Evolutionary conservation across 192 early-diverging fungal genomes (phyloP).

Genomic region (Coemansia sp.): DNA sequence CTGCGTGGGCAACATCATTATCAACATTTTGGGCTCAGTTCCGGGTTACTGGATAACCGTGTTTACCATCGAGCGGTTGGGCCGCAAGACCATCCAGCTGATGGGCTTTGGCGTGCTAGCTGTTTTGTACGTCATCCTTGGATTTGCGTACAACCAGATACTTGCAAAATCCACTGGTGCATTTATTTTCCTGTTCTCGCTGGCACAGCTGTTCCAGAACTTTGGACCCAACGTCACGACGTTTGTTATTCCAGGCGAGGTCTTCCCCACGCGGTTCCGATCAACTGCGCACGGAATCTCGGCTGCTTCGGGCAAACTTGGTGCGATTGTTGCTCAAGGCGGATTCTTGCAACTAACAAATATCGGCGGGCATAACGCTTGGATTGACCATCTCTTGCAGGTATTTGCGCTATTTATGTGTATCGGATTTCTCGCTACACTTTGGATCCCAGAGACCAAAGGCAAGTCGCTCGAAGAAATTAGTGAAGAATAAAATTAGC

Average conservation of each 20-base stretch:
- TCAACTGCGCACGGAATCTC: slow-evolving; percentile 80
- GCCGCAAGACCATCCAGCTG: slow-evolving; percentile 90
- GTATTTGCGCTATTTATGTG: slow-evolving; percentile 79
- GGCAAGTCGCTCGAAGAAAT: slow-evolving; percentile 55
- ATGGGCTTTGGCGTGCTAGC: slow-evolving; percentile 81
- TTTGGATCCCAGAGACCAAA: slow-evolving; percentile 54
- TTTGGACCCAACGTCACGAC: slow-evolving; percentile 97
- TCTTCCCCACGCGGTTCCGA: slow-evolving; percentile 79
- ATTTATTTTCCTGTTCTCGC: slow-evolving; percentile 66
- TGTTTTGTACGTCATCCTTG: slow-evolving; percentile 71
- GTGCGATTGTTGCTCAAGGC: slow-evolving; percentile 73
- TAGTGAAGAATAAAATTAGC: slow-evolving; percentile 16
- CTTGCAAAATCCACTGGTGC: slow-evolving; percentile 55
- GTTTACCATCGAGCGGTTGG: slow-evolving; percentile 80
- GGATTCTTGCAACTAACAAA: slow-evolving; percentile 71
- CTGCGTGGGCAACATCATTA: slow-evolving; percentile 87
- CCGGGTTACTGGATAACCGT: slow-evolving; percentile 98
- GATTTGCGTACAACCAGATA: slow-evolving; percentile 71
- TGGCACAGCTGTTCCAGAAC: slow-evolving; percentile 85
- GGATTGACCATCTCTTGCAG: slow-evolving; percentile 61
- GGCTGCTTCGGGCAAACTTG: slow-evolving; percentile 76
- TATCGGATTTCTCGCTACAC: slow-evolving; percentile 61
- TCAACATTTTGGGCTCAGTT: slow-evolving; percentile 82
- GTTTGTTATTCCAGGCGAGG: slow-evolving; percentile 80
- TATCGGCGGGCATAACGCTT: slow-evolving; percentile 63